A percentile compares a stretch with the other conserved stretches of the same genome.
phyloP scores from a whole-genome alignment of 2,329 filamentous ascomycete species.

The Exophiala sp. region DNA sequence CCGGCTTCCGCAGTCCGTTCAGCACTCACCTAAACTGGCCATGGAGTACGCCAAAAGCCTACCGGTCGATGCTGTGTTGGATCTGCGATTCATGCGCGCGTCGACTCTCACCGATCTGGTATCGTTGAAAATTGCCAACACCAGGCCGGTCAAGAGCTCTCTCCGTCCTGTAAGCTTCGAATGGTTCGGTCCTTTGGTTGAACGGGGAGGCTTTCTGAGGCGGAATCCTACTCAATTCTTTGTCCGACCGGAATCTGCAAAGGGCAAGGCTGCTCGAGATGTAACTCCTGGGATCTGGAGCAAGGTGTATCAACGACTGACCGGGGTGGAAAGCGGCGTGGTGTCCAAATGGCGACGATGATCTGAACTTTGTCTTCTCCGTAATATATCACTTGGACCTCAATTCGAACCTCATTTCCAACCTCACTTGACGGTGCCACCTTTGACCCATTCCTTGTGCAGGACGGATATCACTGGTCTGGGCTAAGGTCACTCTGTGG shows the following conservation, averaged over 20 bases:
- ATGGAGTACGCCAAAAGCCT: slow-evolving; percentile 41
- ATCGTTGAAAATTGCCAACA: slow-evolving; percentile 39
- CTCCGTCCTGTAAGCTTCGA: slow-evolving; percentile 40
- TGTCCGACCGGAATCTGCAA: slow-evolving; percentile 33
- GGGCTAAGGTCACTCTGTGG: background rate
- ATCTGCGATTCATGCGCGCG: slow-evolving; percentile 43
- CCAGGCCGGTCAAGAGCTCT: slow-evolving; percentile 34
- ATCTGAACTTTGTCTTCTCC: background rate
- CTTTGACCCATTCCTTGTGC: background rate
- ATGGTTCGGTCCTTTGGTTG: slow-evolving; percentile 34
- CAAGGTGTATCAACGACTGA: slow-evolving; percentile 39
- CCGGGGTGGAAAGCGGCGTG: slow-evolving; percentile 13
- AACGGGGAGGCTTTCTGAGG: slow-evolving; percentile 36
- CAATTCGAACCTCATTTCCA: slow-evolving; percentile 3
- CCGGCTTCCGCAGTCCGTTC: slow-evolving; percentile 59
- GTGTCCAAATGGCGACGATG: slow-evolving; percentile 23
- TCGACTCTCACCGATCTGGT: slow-evolving; percentile 41
- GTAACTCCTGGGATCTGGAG: slow-evolving; percentile 42
- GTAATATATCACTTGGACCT: slow-evolving; percentile 5
- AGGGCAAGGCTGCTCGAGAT: slow-evolving; percentile 33
- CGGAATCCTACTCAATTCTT: slow-evolving; percentile 38
- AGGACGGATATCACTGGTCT: background rate
- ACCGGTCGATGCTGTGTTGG: slow-evolving; percentile 40
- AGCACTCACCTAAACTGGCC: slow-evolving; percentile 50
- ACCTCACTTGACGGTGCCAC: background rate